Base-by-base conservation (phyloP, 2,329 filamentous ascomycete genomes). In the Cyphellophora attinorum region DNA sequence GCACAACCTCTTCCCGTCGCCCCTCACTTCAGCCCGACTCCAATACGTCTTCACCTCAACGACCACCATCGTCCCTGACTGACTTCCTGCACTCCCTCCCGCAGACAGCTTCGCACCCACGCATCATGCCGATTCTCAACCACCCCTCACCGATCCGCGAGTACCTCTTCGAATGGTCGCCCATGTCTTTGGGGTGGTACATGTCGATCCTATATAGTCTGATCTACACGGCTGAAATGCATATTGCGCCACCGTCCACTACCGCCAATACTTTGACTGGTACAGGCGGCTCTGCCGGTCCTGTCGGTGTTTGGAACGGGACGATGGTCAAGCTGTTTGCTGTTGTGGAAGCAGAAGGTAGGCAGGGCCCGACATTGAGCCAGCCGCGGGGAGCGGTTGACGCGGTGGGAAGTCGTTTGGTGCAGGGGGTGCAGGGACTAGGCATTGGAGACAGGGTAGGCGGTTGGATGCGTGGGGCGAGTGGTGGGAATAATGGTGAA, bases 161-260 rank as follows among this genome's bases (percentile, higher is more conserved):
- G 11, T 88, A 95, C 53, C 80, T 85, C 11, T 96, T 96, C 51
- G 85, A 94, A 60, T 96, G 89, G 89, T 89, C 86, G 3, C 79
- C 84, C 1, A 67, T 94, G 19, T 82, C 85, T 0, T 68, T 96
- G 33, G 89, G 88, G 31, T 96, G 91, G 91, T 95, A 96, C 57
- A 85, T 95, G 58, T 89, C 85, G 4, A 68, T 96, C 10, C 68
- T 98, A 6, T 98, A 91, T 91, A 80, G 85, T 11, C 84, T 95
- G 49, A 77, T 95, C 34, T 96, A 95, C 56, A 79, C 82, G 17
- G 80, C 79, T 50, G 91, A 98, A 62, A 85, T 94, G 78, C 77
- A 86, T 38, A 76, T 89, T 17, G 40, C 41, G 5, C 45, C 45
- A 3, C 36, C 45, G 5, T 46, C 47, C 11, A 38, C 43, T 11